Evolutionary conservation across 2,329 filamentous ascomycete genomes (phyloP).

Genomic region (Talaromyces amestolkiae): DNA sequence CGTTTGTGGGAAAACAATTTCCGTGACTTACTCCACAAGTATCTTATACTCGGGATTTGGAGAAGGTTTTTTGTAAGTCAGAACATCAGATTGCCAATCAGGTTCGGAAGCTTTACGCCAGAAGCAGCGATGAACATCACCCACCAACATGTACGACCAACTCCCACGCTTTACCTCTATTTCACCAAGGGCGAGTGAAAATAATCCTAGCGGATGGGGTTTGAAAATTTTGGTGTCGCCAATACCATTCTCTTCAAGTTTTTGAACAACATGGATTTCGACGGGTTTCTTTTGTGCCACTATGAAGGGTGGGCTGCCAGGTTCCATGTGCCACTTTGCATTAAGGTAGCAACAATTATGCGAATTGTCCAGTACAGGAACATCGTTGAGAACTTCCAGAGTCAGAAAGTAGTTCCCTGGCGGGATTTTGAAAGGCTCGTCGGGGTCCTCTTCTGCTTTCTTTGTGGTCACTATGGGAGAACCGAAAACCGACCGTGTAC

Average conservation of each 20-base stretch:
- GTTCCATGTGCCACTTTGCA: background rate
- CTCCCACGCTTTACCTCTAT: background rate
- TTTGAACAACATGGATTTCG: background rate
- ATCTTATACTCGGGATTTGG: background rate
- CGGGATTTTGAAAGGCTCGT: background rate
- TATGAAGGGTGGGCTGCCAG: too few relatives aligned
- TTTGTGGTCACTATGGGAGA: background rate
- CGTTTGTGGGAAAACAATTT: background rate
- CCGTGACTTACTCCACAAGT: background rate
- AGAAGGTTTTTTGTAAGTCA: background rate
- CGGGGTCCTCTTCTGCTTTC: background rate
- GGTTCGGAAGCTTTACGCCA: background rate
- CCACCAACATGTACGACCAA: background rate
- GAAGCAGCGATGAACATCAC: background rate
- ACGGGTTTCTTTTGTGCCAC: background rate
- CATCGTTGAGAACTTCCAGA: background rate
- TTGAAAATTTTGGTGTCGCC: background rate
- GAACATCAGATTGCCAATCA: background rate
- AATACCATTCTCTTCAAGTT: background rate
- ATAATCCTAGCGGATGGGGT: background rate
- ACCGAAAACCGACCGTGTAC: background rate
- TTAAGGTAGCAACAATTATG: background rate
- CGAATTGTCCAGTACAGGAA: background rate
- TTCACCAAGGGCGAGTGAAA: background rate
- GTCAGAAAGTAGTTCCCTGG: background rate